Percentiles rank a stretch among this genome's conserved stretches.
These are phyloP conservation scores for Nakazawaea sp. DNA, from an alignment of 805 yeast species.

Conservation along the genomic window DNA sequence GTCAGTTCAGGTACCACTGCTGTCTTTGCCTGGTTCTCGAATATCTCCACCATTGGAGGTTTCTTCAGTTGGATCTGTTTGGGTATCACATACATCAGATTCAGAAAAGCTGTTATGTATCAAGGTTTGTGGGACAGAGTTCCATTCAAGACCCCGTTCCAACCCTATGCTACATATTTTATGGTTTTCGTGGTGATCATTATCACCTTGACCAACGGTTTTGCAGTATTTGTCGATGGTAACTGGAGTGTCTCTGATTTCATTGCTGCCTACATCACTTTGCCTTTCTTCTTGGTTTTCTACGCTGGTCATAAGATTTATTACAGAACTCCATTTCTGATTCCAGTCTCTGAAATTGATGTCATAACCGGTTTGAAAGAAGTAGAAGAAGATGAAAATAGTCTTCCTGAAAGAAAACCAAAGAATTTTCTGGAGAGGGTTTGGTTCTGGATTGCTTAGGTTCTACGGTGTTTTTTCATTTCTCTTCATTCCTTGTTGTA, in stretches of 20 bases:
- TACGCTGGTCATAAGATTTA: slow-evolving; percentile 54
- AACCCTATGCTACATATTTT: slow-evolving; percentile 53
- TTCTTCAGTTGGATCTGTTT: slow-evolving; percentile 58
- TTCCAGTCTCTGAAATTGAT: slow-evolving; percentile 53
- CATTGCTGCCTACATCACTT: slow-evolving; percentile 65
- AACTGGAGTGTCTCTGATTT: slow-evolving; percentile 49
- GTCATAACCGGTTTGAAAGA: slow-evolving; percentile 53
- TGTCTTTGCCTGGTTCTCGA: slow-evolving; percentile 61
- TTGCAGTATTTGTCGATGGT: slow-evolving; percentile 51
- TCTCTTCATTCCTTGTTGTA: no score
- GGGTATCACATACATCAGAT: slow-evolving; percentile 47
- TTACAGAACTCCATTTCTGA: slow-evolving; percentile 36
- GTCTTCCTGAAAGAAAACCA: slow-evolving; percentile 29
- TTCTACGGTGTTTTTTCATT: no score
- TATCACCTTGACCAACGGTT: slow-evolving; percentile 67
- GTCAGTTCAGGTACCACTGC: slow-evolving; percentile 42
- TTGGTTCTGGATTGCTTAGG: slow-evolving; percentile 43
- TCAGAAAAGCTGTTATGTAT: slow-evolving; percentile 54
- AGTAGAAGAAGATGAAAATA: slow-evolving; percentile 46
- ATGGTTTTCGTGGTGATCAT: slow-evolving; percentile 41
- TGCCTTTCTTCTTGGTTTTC: slow-evolving; percentile 47
- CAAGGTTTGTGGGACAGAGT: slow-evolving; percentile 49
- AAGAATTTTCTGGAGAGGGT: slow-evolving; percentile 33
- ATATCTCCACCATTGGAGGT: slow-evolving; percentile 60
- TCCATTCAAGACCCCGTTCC: slow-evolving; percentile 49